Conservation (phyloP, 192 early-diverging fungal genomes). For the Dissophora ornata region DNA sequence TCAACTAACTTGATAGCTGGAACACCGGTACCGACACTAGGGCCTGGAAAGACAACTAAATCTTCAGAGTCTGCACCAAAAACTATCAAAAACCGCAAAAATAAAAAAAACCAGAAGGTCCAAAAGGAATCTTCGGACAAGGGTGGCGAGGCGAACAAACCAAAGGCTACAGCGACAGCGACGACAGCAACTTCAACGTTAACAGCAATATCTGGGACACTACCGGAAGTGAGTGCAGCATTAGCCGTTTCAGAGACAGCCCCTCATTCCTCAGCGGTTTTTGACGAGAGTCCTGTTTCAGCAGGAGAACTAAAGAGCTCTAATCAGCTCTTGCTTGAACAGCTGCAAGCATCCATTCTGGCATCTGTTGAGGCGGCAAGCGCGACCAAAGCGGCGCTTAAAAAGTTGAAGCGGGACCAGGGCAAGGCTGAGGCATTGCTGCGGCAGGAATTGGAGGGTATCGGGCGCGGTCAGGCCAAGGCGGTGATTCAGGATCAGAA, state of each 20-base stretch:
- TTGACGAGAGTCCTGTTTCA: neutral
- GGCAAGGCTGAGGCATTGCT: constrained; percentile 28
- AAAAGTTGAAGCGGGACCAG: constrained; percentile 49
- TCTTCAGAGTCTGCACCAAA: constrained; percentile 8
- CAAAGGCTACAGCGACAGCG: neutral
- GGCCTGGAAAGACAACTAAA: constrained; percentile 4
- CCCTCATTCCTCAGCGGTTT: neutral
- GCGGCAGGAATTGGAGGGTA: constrained; percentile 44
- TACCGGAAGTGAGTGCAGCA: neutral
- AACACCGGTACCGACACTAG: constrained; percentile 6
- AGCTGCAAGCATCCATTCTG: constrained; percentile 29
- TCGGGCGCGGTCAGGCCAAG: constrained; percentile 48
- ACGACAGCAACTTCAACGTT: constrained; percentile 5
- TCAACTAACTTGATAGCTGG: constrained; percentile 17
- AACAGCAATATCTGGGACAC: neutral
- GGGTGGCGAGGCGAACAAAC: neutral
- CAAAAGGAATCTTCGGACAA: constrained; percentile 28
- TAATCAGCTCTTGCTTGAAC: constrained; percentile 25
- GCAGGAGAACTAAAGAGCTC: constrained; percentile 15
- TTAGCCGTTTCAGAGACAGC: neutral
- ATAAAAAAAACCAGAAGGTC: constrained; percentile 35
- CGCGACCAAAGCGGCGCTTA: constrained; percentile 14
- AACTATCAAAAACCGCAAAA: constrained; percentile 29
- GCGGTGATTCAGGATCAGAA: constrained; percentile 48
- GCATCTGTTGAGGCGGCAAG: constrained; percentile 16